These are phyloP conservation scores for Colletotrichum lindemuthianum DNA, from an alignment of 2,329 filamentous ascomycete genomes.

Conservation along the genomic window DNA sequence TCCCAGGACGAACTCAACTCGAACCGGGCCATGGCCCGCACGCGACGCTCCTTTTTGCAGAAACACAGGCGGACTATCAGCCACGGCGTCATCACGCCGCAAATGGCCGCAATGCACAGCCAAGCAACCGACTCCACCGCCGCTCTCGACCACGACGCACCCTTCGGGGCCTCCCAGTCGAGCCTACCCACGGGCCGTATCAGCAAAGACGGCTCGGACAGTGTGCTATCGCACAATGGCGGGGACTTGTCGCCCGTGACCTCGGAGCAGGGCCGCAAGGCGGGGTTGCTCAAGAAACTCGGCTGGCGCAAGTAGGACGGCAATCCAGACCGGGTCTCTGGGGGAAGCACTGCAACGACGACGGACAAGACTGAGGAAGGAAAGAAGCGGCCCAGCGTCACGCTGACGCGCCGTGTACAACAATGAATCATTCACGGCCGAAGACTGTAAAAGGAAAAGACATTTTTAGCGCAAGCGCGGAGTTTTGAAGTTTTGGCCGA, in stretches of 20 bases:
- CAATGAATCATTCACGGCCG: slow-evolving; percentile 27
- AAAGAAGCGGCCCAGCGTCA: neutral
- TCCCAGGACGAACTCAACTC: slow-evolving; percentile 63
- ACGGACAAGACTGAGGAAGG: neutral
- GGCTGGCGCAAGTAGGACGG: slow-evolving; percentile 30
- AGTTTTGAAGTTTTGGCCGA: slow-evolving; percentile 19
- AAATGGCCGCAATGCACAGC: slow-evolving; percentile 47
- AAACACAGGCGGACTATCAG: slow-evolving; percentile 59
- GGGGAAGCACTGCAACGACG: no score
- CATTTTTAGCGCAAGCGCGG: slow-evolving; percentile 33
- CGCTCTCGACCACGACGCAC: slow-evolving; percentile 22
- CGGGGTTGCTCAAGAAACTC: slow-evolving; percentile 27
- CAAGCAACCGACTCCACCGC: slow-evolving; percentile 36
- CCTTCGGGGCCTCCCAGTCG: slow-evolving; percentile 18
- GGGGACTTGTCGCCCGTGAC: slow-evolving; percentile 37
- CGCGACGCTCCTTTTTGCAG: slow-evolving; percentile 57
- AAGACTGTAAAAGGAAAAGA: slow-evolving; percentile 29
- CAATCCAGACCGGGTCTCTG: neutral
- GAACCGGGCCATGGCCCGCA: slow-evolving; percentile 52
- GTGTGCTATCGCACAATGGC: slow-evolving; percentile 43
- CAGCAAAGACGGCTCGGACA: slow-evolving; percentile 52
- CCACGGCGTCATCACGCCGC: slow-evolving; percentile 55
- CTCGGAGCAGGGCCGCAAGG: slow-evolving; percentile 22
- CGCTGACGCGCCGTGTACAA: slow-evolving; percentile 11
- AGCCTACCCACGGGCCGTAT: slow-evolving; percentile 31